Evolutionary conservation across 495 filamentous ascomycete genomes (phyloP).

Genomic region (Lasiosphaeris hirsuta): DNA sequence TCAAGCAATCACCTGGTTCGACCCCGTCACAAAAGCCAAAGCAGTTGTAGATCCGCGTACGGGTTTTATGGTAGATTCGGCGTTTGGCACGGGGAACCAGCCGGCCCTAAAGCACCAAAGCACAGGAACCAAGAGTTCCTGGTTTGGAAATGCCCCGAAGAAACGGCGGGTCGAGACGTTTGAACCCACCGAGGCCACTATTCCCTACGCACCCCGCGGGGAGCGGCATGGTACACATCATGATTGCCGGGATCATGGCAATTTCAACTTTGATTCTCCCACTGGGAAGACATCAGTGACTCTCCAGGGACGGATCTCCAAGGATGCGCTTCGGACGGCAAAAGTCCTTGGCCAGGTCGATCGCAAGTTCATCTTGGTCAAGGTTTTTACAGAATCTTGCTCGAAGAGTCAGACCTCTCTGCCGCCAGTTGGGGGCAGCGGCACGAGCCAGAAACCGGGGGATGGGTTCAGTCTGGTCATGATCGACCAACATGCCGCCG

Average conservation of each 20-base stretch:
- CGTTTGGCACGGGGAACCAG: background rate
- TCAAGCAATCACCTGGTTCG: conserved; percentile 58
- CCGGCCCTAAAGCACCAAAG: background rate
- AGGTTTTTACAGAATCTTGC: conserved; percentile 37
- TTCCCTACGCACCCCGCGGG: conserved; percentile 31
- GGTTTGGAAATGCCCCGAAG: conserved; percentile 23
- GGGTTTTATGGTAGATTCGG: conserved; percentile 25
- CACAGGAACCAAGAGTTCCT: background rate
- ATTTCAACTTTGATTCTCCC: conserved; percentile 9
- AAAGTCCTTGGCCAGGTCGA: conserved; percentile 80
- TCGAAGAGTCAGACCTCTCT: background rate
- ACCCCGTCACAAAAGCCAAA: conserved; percentile 59
- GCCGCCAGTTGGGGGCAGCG: background rate
- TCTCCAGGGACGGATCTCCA: conserved; percentile 60
- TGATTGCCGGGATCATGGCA: conserved; percentile 6
- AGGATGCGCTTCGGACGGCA: conserved; percentile 57
- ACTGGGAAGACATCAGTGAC: conserved; percentile 10
- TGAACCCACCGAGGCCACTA: conserved; percentile 32
- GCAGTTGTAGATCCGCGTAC: conserved; percentile 38
- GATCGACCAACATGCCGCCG: conserved; percentile 93
- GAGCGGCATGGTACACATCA: background rate
- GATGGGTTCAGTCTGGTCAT: conserved; percentile 55
- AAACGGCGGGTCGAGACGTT: conserved; percentile 32
- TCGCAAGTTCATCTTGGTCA: conserved; percentile 80
- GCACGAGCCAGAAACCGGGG: no score